phyloP scores from a whole-genome alignment of 306 rosid genomes.

The Chamaecrista fasciculata region DNA sequence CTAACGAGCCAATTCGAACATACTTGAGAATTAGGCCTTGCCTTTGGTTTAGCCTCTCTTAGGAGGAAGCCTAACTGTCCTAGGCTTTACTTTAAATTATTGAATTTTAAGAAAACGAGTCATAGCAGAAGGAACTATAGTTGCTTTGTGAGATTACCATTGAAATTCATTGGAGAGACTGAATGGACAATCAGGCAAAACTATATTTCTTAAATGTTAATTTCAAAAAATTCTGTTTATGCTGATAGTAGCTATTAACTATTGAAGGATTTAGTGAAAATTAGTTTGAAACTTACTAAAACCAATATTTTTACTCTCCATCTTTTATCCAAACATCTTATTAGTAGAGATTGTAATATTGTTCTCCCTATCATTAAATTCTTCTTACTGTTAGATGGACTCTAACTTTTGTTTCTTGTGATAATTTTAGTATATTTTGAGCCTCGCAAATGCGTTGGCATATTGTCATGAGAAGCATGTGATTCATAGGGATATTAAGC shows the following conservation, averaged over 20 bases:
- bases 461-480: conserved; percentile 91
- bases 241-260: background rate
- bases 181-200: background rate
- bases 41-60: background rate
- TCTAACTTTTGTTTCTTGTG: conserved; percentile 16
- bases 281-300: background rate
- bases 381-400: background rate
- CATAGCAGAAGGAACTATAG: background rate
- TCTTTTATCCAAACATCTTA: background rate
- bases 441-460: conserved; percentile 80
- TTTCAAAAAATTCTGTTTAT: too few relatives aligned
- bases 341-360: background rate
- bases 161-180: background rate
- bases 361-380: background rate
- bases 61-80: background rate
- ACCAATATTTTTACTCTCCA: background rate
- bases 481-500: conserved; percentile 94
- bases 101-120: too few relatives aligned
- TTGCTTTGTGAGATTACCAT: background rate
- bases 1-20: background rate
- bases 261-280: conserved; percentile 5
- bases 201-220: too few relatives aligned
- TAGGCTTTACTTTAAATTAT: too few relatives aligned
- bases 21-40: background rate
- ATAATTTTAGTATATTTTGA: conserved; percentile 59